phyloP scores from a whole-genome alignment of 169 alveolate genomes.

The Plasmodium yoelii region DNA sequence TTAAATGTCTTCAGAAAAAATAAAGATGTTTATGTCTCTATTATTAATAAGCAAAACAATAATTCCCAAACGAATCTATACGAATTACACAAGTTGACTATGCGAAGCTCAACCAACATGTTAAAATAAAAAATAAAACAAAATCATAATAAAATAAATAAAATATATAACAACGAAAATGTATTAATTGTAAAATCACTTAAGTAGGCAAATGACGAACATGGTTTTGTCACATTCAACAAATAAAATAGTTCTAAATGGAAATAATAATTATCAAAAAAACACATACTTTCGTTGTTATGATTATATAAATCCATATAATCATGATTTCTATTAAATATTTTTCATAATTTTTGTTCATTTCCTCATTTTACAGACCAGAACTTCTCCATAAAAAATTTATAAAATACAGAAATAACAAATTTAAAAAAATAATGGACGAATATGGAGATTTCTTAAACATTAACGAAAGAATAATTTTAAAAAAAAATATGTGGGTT shows the following conservation, averaged over 20 bases:
- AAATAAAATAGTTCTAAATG: too few relatives aligned
- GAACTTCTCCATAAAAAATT: conserved; percentile 48
- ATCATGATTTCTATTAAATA: background rate
- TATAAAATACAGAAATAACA: conserved; percentile 63
- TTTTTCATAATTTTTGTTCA: background rate
- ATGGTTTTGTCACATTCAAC: too few relatives aligned
- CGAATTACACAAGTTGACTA: conserved; percentile 46
- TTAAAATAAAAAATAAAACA: conserved; percentile 9
- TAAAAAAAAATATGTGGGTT: conserved; percentile 76
- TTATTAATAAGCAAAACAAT: conserved; percentile 60
- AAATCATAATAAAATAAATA: conserved; percentile 6
- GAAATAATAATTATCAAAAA: too few relatives aligned
- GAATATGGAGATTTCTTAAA: conserved; percentile 69
- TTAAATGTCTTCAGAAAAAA: conserved; percentile 63
- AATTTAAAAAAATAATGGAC: conserved; percentile 65
- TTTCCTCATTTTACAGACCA: conserved; percentile 24
- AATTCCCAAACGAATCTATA: conserved; percentile 67
- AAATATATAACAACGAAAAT: background rate
- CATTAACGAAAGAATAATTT: conserved; percentile 61
- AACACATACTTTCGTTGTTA: background rate
- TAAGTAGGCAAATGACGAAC: too few relatives aligned
- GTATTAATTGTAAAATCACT: too few relatives aligned
- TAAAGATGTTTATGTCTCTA: conserved; percentile 68
- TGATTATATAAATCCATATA: background rate
- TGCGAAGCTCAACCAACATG: conserved; percentile 52